Base-by-base conservation (phyloP, 2,329 filamentous ascomycete genomes). In the Colletotrichum sp. region DNA sequence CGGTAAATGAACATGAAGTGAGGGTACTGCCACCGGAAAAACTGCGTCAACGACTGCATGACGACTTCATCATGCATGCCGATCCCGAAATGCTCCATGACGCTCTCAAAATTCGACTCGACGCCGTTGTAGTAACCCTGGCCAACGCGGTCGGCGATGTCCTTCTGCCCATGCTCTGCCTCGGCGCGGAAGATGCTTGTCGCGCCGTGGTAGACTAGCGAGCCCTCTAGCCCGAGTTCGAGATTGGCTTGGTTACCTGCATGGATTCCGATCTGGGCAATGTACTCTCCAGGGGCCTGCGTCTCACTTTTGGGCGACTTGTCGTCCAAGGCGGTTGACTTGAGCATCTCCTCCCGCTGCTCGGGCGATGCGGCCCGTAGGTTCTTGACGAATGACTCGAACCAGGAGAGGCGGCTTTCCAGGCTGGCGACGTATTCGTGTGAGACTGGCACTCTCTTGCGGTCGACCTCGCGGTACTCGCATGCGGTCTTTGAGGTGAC, bases 1-100 rank as follows among this genome's bases (percentile, higher is more conserved):
- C 81, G 79, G 32, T 82, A 82, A 3, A 82, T 79, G 59, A 83
- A 83, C 79, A 82, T 82, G 76, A 82, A 82, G n/a, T 83, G 78
- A 6, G 81, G 80, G 32, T 82, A 83, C 63, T 82, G 81, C 77
- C 78, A 81, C n/a, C 74, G 78, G 72, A 82, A 83, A 63, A 82
- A 82, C 3, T 78, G 76, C 26, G 78, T 64, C 1, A 83, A 63
- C 0, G 78, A 77, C 8, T 78, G 68, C 2, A 71, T 76, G 21
- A 82, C 76, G 4, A 78, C 62, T 16, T 78, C 73, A 16, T 78
- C 78, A 2, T 78, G 71, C 39, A 81, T 73, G 55, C 79, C 68
- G 62, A 80, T 81, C 6, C 78, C 79, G 9, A 81, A 79, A n/a
- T 80, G 80, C 12, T 76, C 66, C 15, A 78, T 66, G 8, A 80